Evolutionary conservation across 805 yeast species (phyloP).

Genomic region (Wickerhamiella nectarea): DNA sequence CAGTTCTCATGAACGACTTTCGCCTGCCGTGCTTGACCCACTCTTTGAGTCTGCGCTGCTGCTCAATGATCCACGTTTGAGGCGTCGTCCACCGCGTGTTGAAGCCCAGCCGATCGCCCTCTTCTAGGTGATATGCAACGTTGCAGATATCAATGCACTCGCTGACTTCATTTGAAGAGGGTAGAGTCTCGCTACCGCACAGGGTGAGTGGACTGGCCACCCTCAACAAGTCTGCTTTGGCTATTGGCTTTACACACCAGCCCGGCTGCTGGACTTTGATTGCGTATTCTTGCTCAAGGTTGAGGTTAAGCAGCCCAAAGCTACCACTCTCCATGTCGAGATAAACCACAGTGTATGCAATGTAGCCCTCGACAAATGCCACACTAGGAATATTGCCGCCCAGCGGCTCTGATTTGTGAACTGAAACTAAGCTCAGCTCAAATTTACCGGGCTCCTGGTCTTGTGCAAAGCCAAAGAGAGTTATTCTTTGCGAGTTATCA

Average conservation of each 20-base stretch:
- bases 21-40: slow-evolving; percentile 7
- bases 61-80: slow-evolving; percentile 4
- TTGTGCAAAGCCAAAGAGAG: background rate
- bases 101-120: background rate
- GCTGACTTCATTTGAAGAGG: background rate
- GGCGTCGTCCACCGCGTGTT: background rate
- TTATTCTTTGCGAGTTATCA: slow-evolving; percentile 2
- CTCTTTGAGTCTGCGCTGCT: slow-evolving; percentile 1
- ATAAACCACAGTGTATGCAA: background rate
- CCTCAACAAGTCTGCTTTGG: background rate
- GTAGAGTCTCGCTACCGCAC: background rate
- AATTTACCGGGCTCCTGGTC: background rate
- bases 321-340: slow-evolving; percentile 1
- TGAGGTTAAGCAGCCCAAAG: background rate
- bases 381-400: slow-evolving; percentile 9
- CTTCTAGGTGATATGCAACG: background rate
- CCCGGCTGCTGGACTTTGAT: slow-evolving; percentile 7
- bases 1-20: background rate
- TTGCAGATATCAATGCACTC: slow-evolving; percentile 1
- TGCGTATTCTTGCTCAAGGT: background rate
- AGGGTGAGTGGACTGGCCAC: background rate
- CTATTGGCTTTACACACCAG: slow-evolving; percentile 1
- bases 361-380: background rate
- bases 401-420: background rate
- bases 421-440: background rate